Evolutionary conservation across 208 protist species (phyloP), one percentile per base, ranked within the genome.

Genomic region (Lotmaria passim): DNA sequence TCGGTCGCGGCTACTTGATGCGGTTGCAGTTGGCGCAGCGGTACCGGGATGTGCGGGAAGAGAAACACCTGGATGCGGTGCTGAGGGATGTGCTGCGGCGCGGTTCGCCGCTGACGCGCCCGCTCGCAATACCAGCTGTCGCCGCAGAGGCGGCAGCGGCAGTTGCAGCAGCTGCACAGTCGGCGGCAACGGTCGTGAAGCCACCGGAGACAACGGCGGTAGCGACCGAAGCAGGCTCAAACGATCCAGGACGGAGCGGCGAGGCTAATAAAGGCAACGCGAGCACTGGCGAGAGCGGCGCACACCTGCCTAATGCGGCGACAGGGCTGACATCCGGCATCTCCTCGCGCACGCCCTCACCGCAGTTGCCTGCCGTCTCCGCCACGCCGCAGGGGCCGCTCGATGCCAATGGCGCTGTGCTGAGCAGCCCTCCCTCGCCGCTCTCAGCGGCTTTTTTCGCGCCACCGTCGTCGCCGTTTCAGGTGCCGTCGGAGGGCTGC

Each of bases 1-100:
- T 78, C 33, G 70, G 70, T 17, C 75, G 73, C 30, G 78, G 78
- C 43, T 84, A 67, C 66, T 50, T 70, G 15, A 55, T 41, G 23
- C 60, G 79, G 10, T 33, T 23, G 14, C 53, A 57, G 44, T 38
- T 76, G n/a, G 52, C 28, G 8, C 48, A 44, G 47, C 31, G 28
- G 17, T 69, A 48, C 44, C 7, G 36, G 24, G 67, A 72, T 34
- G n/a, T 21, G 21, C 48, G 38, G 15, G 78, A 83, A 30, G 75
- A 81, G 61, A 48, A 48, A 15, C 7, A 47, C 15, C 61, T 78
- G 1, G 75, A 76, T 50, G 53, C 41, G 23, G 50, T 71, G 39
- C 65, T 79, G 50, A 34, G 65, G 46, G 30, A 61, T 24, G 52
- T 69, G 47, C 60, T 73, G 70, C 39, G 31, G 26, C 50, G n/a